Evolutionary conservation across 805 yeast species (phyloP).

Genomic region (Jamesozyma piceae): DNA sequence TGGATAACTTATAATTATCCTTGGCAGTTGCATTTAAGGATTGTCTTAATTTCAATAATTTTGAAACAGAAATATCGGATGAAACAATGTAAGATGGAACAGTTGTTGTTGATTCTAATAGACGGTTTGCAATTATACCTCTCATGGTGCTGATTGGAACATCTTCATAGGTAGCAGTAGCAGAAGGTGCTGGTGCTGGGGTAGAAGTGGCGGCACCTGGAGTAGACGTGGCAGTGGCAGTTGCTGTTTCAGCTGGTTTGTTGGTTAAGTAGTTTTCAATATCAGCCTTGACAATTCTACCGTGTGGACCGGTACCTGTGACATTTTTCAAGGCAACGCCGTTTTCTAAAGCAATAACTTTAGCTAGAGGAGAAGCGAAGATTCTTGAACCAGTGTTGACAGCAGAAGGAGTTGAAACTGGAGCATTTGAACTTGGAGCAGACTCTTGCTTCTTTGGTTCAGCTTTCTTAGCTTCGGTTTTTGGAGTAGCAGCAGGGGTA

Average conservation of each 20-base stretch:
- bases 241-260: constrained; percentile 19
- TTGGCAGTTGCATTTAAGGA: constrained; percentile 78
- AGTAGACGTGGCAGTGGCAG: constrained; percentile 36
- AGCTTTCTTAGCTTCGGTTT: constrained; percentile 40
- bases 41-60: constrained; percentile 84
- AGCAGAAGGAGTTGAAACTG: constrained; percentile 1
- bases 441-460: constrained; percentile 23
- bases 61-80: constrained; percentile 75
- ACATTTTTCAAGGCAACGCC: constrained; percentile 80
- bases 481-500: constrained; percentile 15
- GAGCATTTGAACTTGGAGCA: not conserved
- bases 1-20: constrained; percentile 82
- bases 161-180: constrained; percentile 61
- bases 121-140: constrained; percentile 83
- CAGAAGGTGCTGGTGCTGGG: constrained; percentile 38
- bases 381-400: constrained; percentile 41
- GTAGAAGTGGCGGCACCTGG: constrained; percentile 31
- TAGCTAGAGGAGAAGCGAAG: constrained; percentile 91
- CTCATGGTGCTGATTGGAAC: constrained; percentile 87
- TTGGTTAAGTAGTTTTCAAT: constrained; percentile 55
- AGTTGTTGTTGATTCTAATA: constrained; percentile 72
- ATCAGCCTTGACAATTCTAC: constrained; percentile 87
- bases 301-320: constrained; percentile 90
- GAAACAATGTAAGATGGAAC: constrained; percentile 91
- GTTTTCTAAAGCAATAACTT: constrained; percentile 82